phyloP scores from a whole-genome alignment of 768 basidiomycete genomes.

The Xerocomellus intermedius region DNA sequence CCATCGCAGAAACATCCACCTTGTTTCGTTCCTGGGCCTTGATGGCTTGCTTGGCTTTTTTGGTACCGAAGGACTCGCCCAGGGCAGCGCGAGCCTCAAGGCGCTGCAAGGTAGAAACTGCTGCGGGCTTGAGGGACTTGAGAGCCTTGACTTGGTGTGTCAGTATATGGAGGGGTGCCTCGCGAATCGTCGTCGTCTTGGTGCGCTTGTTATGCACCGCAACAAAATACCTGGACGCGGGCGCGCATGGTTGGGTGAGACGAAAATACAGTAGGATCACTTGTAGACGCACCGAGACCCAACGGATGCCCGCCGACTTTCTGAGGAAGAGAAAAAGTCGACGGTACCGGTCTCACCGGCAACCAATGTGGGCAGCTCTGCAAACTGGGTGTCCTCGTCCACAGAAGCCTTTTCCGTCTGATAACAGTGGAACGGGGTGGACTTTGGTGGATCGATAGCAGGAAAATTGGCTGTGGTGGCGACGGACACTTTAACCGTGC shows the following conservation, averaged over 20 bases:
- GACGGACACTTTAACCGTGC: slow-evolving; percentile 10
- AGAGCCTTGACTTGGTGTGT: slow-evolving; percentile 81
- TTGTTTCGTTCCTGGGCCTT: slow-evolving; percentile 84
- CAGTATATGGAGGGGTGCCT: slow-evolving; percentile 66
- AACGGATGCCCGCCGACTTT: slow-evolving; percentile 46
- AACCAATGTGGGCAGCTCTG: slow-evolving; percentile 42
- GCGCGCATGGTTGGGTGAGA: background rate
- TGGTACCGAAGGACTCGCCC: slow-evolving; percentile 92
- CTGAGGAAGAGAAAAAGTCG: slow-evolving; percentile 73
- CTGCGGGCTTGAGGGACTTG: slow-evolving; percentile 56
- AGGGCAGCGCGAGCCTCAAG: slow-evolving; percentile 70
- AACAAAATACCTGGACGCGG: slow-evolving; percentile 65
- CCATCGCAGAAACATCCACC: slow-evolving; percentile 87
- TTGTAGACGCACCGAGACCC: slow-evolving; percentile 63
- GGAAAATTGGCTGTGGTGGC: slow-evolving; percentile 58
- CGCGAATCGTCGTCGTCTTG: slow-evolving; percentile 64
- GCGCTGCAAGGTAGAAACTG: slow-evolving; percentile 49
- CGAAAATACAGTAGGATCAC: background rate
- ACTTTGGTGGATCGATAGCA: slow-evolving; percentile 52
- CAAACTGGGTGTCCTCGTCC: slow-evolving; percentile 32
- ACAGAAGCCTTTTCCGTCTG: slow-evolving; percentile 33
- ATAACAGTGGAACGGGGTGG: slow-evolving; percentile 65
- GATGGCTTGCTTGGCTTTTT: slow-evolving; percentile 88
- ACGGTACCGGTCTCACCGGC: slow-evolving; percentile 83
- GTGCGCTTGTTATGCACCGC: slow-evolving; percentile 80